Evolutionary conservation across 306 rosid species (phyloP), one percentile per base, ranked within the genome.

Genomic region (Sindora glabra): DNA sequence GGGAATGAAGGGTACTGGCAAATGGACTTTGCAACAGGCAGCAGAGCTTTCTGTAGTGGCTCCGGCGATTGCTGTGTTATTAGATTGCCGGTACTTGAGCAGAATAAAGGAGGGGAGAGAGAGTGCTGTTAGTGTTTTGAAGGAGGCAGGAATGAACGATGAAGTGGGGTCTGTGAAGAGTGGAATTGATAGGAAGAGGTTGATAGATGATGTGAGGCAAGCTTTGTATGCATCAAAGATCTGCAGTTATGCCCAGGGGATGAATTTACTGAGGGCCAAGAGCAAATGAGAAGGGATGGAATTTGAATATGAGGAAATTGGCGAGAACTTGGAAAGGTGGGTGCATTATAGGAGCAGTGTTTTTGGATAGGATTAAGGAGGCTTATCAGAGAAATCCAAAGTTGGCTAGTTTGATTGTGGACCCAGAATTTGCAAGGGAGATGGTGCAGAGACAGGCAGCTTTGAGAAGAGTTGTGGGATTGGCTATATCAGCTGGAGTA

Each of bases 271-370:
- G 80, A 81, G 89, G 81, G 96, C 92, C 2, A 91, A 91, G 85
- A 87, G 98, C 38, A 17, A n/a, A 62, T 24, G 86, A 85, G 86
- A 85, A 83, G 61, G 89, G 89, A 12, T 91, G 98, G 98, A 62
- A 65, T 19, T 83, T 91, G 95, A 81, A 91, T 50, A 67, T 91
- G 2, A 96, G 98, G 4, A 96, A 91, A 17, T 69, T 91, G 67
- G 95, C 98, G 0, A 81, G 96, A 79, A 91, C 88, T 62, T 91
- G 98, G 98, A 91, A 91, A 71, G 98, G 98, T 55, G 92, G 98
- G 38, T 91, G 98, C 41, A 91, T 91, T 34, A 91, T 91, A 22
- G 56, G 98, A 19, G 98, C 98, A 0, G 98, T 91, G 73, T 91
- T 91, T 54, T 72, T 91, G 81, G 98, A 87, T 48, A 80, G 92